A percentile compares a stretch with the other conserved stretches of the same genome.
Conservation (phyloP, 1,284 basidiomycete genomes). For the Microbotryomycetes sp. region DNA sequence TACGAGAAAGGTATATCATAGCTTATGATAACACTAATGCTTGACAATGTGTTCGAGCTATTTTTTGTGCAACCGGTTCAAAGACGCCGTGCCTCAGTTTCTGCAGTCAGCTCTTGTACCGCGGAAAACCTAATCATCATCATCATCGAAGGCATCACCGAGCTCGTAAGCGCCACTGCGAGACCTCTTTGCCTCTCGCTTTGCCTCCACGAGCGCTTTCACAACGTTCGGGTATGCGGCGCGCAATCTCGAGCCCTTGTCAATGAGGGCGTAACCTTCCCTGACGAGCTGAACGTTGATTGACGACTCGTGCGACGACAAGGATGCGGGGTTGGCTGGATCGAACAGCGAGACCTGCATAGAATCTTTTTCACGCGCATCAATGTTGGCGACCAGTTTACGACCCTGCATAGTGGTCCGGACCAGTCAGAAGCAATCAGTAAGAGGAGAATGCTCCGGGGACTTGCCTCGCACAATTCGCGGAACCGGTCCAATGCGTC, state of each 20-base stretch:
- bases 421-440: background rate
- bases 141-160: constrained; percentile 21
- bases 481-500: constrained; percentile 83
- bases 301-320: constrained; percentile 12
- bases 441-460: background rate
- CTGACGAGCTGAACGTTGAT: constrained; percentile 33
- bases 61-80: too few relatives aligned
- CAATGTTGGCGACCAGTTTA: constrained; percentile 82
- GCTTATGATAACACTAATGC: too few relatives aligned
- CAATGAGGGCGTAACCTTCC: constrained; percentile 33
- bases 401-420: constrained; percentile 48
- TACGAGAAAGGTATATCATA: too few relatives aligned
- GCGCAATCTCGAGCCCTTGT: constrained; percentile 26
- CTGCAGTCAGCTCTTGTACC: too few relatives aligned
- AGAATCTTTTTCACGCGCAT: constrained; percentile 56
- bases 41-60: too few relatives aligned
- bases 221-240: constrained; percentile 31
- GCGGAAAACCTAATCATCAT: background rate
- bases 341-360: constrained; percentile 34
- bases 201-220: constrained; percentile 30
- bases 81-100: too few relatives aligned
- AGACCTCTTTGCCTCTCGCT: constrained; percentile 27
- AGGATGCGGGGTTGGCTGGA: constrained; percentile 21
- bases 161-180: constrained; percentile 26
- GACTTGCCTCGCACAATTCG: constrained; percentile 57